Conservation (phyloP, 306 rosid species). For the Comarum palustre region DNA sequence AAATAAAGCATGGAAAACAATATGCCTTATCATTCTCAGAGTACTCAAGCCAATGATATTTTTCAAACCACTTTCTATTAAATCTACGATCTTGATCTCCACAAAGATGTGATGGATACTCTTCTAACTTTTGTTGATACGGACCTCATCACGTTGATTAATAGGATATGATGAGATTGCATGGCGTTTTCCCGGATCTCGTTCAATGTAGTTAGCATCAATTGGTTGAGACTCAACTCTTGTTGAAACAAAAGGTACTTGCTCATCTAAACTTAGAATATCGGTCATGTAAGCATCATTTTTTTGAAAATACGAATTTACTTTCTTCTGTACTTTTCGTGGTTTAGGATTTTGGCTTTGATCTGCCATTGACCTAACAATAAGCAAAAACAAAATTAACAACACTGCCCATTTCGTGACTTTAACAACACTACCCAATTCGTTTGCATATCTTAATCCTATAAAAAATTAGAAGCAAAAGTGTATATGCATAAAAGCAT, state of each 20-base stretch:
- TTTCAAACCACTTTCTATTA: background rate
- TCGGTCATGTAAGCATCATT: background rate
- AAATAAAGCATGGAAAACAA: background rate
- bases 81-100: background rate
- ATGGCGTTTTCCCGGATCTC: background rate
- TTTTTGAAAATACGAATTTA: background rate
- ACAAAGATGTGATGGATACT: background rate
- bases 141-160: background rate
- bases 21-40: background rate
- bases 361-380: too few species aligned
- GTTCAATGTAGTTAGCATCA: background rate
- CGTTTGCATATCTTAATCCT: too few species aligned
- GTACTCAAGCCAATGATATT: background rate
- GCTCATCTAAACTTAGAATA: background rate
- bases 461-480: too few species aligned
- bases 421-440: too few species aligned
- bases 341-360: background rate
- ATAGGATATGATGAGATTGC: background rate
- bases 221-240: background rate
- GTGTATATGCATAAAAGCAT: too few species aligned
- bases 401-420: too few species aligned
- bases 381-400: too few species aligned
- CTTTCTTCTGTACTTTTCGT: background rate
- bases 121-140: too few species aligned
- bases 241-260: background rate